Percentiles rank a stretch among this genome's conserved stretches.
phyloP scores from a whole-genome alignment of 2,329 filamentous ascomycete genomes.

The Tolypocladium endophyticum region DNA sequence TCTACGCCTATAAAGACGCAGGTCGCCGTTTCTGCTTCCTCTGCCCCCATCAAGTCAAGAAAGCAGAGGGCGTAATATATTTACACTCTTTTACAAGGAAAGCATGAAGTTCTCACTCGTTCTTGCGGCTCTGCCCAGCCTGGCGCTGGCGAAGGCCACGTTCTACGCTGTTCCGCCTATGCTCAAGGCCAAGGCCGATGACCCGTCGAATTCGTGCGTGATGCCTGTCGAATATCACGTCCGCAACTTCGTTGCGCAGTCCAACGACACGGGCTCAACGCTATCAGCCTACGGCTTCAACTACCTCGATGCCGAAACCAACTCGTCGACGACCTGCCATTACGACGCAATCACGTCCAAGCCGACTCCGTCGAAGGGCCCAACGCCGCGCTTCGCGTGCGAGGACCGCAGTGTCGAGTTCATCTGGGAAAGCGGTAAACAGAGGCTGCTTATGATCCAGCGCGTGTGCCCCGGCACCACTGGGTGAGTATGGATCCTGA shows the following conservation, averaged over 20 bases:
- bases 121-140: constrained; percentile 4
- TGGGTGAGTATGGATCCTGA: constrained; percentile 20
- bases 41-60: not conserved
- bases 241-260: constrained; percentile 22
- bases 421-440: constrained; percentile 21
- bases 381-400: constrained; percentile 30
- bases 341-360: constrained; percentile 29
- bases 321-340: constrained; percentile 29
- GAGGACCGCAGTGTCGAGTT: constrained; percentile 30
- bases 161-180: constrained; percentile 16
- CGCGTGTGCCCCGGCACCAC: constrained; percentile 26
- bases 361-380: constrained; percentile 18
- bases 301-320: constrained; percentile 29
- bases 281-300: constrained; percentile 25
- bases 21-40: not conserved
- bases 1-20: not conserved
- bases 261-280: constrained; percentile 21
- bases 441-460: constrained; percentile 32
- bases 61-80: not conserved
- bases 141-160: constrained; percentile 11
- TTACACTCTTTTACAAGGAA: not conserved
- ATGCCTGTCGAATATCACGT: constrained; percentile 29
- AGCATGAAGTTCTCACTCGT: constrained; percentile 5
- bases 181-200: constrained; percentile 13
- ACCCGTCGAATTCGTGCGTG: constrained; percentile 17